Evolutionary conservation across 2,329 filamentous ascomycete genomes (phyloP).

Genomic region (Ceratocystis huliohia): DNA sequence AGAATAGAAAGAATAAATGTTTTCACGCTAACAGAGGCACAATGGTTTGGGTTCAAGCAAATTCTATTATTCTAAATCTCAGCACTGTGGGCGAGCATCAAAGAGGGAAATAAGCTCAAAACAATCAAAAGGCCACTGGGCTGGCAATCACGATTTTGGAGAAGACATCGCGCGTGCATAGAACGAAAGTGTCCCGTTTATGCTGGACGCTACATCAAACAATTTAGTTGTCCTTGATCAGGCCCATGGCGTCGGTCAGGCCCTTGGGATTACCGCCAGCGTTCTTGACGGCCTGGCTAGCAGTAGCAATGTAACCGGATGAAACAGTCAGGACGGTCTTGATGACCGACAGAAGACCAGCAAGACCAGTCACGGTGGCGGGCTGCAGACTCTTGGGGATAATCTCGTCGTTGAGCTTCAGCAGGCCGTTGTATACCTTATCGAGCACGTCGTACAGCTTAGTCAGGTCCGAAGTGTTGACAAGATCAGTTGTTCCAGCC

Average conservation of each 20-base stretch:
- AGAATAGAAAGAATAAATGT: neutral
- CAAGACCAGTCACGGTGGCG: neutral
- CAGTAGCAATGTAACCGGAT: conserved; percentile 2
- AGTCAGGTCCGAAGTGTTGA: neutral
- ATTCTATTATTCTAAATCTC: conserved; percentile 11
- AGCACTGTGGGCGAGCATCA: conserved; percentile 2
- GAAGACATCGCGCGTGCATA: neutral
- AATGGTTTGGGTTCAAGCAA: neutral
- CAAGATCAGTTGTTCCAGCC: neutral
- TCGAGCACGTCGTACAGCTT: conserved; percentile 12
- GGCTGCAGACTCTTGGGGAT: conserved; percentile 8
- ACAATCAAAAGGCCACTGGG: neutral
- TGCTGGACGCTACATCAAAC: too few species aligned
- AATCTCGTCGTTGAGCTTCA: neutral
- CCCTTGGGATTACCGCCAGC: neutral
- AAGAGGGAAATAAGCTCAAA: neutral
- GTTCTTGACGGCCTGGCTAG: conserved; percentile 11
- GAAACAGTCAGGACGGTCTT: conserved; percentile 6
- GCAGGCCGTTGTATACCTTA: neutral
- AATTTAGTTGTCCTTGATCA: neutral
- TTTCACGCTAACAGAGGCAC: neutral
- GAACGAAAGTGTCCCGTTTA: neutral
- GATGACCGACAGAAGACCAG: conserved; percentile 11
- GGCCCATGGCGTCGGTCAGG: neutral
- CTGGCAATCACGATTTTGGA: neutral